Evolutionary conservation across 805 yeast genomes (phyloP).

Genomic region (Candida sithepensis): DNA sequence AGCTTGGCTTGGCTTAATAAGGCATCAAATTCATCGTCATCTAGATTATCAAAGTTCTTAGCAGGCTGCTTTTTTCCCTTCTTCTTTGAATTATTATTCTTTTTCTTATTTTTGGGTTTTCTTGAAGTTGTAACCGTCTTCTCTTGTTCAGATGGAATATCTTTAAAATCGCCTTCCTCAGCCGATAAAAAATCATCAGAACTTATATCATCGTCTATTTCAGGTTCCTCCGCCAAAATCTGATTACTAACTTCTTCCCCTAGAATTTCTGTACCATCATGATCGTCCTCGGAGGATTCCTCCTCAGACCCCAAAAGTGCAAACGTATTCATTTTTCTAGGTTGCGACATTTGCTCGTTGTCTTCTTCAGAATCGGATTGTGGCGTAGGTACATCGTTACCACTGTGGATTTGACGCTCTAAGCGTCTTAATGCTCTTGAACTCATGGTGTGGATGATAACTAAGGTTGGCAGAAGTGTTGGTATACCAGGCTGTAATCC

Average conservation of each 20-base stretch:
- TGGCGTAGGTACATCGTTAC: slow-evolving; percentile 7
- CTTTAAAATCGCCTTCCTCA: background rate
- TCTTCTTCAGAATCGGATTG: slow-evolving; percentile 15
- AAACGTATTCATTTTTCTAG: slow-evolving; percentile 39
- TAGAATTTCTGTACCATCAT: slow-evolving; percentile 6
- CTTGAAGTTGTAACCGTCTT: background rate
- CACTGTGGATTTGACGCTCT: slow-evolving; percentile 30
- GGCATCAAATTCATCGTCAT: slow-evolving; percentile 58
- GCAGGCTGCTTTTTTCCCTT: slow-evolving; percentile 2
- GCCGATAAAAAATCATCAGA: slow-evolving; percentile 1
- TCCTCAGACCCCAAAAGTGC: slow-evolving; percentile 36
- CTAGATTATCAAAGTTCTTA: slow-evolving; percentile 25
- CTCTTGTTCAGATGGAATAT: background rate
- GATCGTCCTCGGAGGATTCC: slow-evolving; percentile 18
- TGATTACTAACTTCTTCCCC: background rate
- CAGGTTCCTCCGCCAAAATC: slow-evolving; percentile 11
- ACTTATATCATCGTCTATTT: slow-evolving; percentile 6
- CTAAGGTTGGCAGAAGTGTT: background rate
- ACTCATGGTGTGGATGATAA: slow-evolving; percentile 36
- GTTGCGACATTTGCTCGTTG: background rate
- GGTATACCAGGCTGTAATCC: too few species aligned
- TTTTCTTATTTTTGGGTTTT: slow-evolving; percentile 14
- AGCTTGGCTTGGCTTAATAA: slow-evolving; percentile 41
- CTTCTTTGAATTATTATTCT: slow-evolving; percentile 20
- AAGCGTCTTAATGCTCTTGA: slow-evolving; percentile 45